These are phyloP conservation scores for Epichloe baconii DNA, from an alignment of 2,329 filamentous ascomycete species.

Conservation along the genomic window DNA sequence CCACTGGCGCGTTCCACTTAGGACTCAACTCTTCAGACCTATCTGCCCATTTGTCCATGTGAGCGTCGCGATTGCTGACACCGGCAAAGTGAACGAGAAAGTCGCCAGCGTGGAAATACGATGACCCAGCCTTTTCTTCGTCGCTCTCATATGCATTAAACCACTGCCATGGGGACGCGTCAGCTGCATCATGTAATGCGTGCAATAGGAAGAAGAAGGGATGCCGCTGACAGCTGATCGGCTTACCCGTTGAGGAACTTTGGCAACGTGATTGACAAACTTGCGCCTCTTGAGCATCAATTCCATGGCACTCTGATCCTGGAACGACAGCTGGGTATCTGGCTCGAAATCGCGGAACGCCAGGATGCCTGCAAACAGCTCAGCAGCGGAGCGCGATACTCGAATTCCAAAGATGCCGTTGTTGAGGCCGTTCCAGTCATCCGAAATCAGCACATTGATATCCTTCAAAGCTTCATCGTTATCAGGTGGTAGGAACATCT, in stretches of 20 bases:
- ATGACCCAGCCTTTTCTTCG: not conserved
- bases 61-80: not conserved
- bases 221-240: not conserved
- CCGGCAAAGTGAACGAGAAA: conserved; percentile 11
- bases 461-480: not conserved
- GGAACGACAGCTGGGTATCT: conserved; percentile 5
- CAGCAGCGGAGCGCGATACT: conserved; percentile 7
- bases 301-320: conserved; percentile 12
- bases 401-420: conserved; percentile 9
- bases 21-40: not conserved
- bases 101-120: conserved; percentile 6
- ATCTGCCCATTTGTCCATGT: conserved; percentile 2
- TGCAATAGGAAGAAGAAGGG: not conserved
- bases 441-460: not conserved
- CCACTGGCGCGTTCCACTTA: conserved; percentile 2
- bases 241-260: conserved; percentile 9
- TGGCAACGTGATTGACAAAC: conserved; percentile 5
- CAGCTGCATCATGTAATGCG: no score
- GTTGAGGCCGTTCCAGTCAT: conserved; percentile 5
- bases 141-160: conserved; percentile 10
- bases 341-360: conserved; percentile 8
- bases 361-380: conserved; percentile 9
- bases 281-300: conserved; percentile 6
- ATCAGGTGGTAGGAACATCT: conserved; percentile 2
- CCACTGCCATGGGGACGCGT: conserved; percentile 3